Evolutionary conservation across 164 flowering plant genomes (phyloP), one percentile per base, ranked within the genome.

Genomic region (Echeveria elegans): DNA sequence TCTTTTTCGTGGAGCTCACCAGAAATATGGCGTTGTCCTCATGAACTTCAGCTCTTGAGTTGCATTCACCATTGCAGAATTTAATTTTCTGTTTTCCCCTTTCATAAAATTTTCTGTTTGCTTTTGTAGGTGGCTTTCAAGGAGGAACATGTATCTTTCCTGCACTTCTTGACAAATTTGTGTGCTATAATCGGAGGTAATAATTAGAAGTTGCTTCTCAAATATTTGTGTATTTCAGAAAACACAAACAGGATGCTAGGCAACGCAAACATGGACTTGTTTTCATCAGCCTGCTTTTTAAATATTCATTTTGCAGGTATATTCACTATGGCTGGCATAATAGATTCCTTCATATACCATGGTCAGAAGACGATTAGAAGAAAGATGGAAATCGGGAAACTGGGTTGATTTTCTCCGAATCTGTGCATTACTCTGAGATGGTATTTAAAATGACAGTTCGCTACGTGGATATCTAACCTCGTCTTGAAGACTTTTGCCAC

Each of bases 311-410:
- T 1, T 65, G 36, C 82, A 90, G 96, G 96, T 64, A 72, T 82
- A 48, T 90, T 88, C 77, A 86, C 93, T 3, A 88, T 90, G 52
- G 84, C 93, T 5, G 96, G 96, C 21, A 90, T 90, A 68, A 8
- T 90, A 14, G 93, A 90, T 74, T 80, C 96, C 6, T 90, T 90
- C 69, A 70, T 90, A 73, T 90, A 90, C 68, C 96, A 90, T 74
- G 91, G 96, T 66, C 93, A 83, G 70, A 88, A 68, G 77, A 93
- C 90, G 26, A 87, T 89, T 61, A 85, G 80, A 81, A 85, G 87
- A 86, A 89, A 89, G 79, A 83, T 85, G 82, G 96, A 89, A 77
- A 76, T 89, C 34, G 92, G 96, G 14, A 89, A 89, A 71, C 84
- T 87, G 53, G 80, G 86, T 65, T 89, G 77, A 88, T 6, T 10